Evolutionary conservation across 2,329 filamentous ascomycete species (phyloP), one percentile per base, ranked within the genome.

Genomic region (Colletotrichum truncatum): DNA sequence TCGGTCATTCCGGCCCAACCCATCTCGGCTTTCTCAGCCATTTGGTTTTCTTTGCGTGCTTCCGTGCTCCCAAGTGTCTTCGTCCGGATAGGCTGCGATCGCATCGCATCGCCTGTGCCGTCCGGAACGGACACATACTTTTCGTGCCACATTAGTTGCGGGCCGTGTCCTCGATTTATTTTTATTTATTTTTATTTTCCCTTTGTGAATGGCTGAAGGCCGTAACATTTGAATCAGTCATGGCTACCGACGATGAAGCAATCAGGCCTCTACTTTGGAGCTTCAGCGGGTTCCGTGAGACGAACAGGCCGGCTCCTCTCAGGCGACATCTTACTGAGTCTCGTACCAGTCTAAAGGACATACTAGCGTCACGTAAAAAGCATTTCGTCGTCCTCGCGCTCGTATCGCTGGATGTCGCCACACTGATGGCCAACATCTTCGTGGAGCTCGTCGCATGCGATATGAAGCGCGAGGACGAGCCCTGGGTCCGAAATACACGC

Each of bases 371-470:
- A 14, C 75, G 75, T 39, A 67, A 72, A 41, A 84, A 84, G 71
- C 83, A 85, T 70, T 83, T 79, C 71, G 48, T 80, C 49, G 70
- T 84, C 67, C 74, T 85, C 68, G 73, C 70, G 4, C 70, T 84
- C 12, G 80, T 85, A 32, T 71, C 80, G 4, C 73, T 85, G 38
- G 83, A 85, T 66, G 81, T 84, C 45, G 73, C 74, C 1, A 78
- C 78, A 26, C 78, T 85, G 54, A 72, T 85, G 41, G 76, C 76
- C 46, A 83, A 84, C 63, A 78, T 86, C 62, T 81, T 85, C 64
- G 77, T 85, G 61, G 77, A 81, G 25, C 75, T 85, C 14, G 78
- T 84, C 59, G 79, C 82, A 14, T 85, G 84, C 73, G 82, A 85
- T 69, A 76, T 78, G 68, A 75, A 78, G 46, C 72, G 75, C 36